These are phyloP conservation scores for Clonostachys solani DNA, from an alignment of 2,329 filamentous ascomycete species.

Conservation along the genomic window DNA sequence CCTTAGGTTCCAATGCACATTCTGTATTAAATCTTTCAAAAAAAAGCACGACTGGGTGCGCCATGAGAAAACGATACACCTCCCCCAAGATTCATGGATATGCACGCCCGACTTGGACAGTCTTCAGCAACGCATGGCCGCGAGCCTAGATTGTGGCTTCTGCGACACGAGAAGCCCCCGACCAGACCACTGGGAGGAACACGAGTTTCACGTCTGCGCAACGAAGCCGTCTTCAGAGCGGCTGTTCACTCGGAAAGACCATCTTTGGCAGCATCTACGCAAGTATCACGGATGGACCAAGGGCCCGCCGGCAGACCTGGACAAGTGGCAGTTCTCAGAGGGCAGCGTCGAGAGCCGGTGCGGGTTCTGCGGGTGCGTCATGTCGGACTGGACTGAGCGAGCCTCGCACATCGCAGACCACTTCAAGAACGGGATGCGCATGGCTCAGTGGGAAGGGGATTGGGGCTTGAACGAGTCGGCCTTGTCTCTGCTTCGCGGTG, in stretches of 20 bases:
- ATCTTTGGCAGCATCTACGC: slow-evolving; percentile 32
- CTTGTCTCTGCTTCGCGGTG: too few relatives aligned
- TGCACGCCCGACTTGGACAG: slow-evolving; percentile 26
- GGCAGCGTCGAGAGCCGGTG: slow-evolving; percentile 17
- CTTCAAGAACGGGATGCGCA: slow-evolving; percentile 13
- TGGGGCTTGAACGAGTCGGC: too few relatives aligned
- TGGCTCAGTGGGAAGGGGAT: slow-evolving; percentile 13
- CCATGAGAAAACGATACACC: slow-evolving; percentile 46
- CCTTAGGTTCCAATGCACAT: slow-evolving; percentile 2
- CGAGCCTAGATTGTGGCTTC: slow-evolving; percentile 22
- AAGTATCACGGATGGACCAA: slow-evolving; percentile 39
- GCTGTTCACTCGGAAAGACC: slow-evolving; percentile 34
- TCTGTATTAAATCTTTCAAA: slow-evolving; percentile 1
- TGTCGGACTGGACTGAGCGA: slow-evolving; percentile 19
- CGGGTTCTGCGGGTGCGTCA: slow-evolving; percentile 17
- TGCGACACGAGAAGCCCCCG: slow-evolving; percentile 26
- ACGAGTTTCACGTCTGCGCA: slow-evolving; percentile 42
- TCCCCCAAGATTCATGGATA: slow-evolving; percentile 39
- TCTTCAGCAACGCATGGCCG: slow-evolving; percentile 17
- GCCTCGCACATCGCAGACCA: slow-evolving; percentile 19
- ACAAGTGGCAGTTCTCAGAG: slow-evolving; percentile 14
- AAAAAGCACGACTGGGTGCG: slow-evolving; percentile 17
- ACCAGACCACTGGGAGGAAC: slow-evolving; percentile 27
- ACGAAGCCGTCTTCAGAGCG: slow-evolving; percentile 37
- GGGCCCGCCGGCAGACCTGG: not conserved